phyloP scores from a whole-genome alignment of 805 yeast species.

The Barnettozyma vustinii region DNA sequence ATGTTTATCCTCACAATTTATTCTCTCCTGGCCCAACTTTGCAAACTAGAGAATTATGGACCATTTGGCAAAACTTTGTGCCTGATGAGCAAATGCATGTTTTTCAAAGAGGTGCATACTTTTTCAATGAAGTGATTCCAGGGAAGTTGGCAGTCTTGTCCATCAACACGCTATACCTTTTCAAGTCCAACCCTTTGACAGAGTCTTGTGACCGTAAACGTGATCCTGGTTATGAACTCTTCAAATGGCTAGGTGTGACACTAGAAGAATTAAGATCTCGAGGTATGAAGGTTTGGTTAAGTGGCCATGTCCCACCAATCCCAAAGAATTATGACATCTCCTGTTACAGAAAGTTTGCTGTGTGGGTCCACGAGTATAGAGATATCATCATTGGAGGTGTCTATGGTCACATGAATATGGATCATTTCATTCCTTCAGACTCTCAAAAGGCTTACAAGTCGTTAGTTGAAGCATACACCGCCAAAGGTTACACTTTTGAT shows the following conservation, averaged over 20 bases:
- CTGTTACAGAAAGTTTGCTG: constrained; percentile 68
- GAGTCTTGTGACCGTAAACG: constrained; percentile 69
- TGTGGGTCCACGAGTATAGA: constrained; percentile 81
- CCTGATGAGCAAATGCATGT: constrained; percentile 75
- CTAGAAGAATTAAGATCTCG: constrained; percentile 67
- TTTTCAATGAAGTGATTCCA: constrained; percentile 73
- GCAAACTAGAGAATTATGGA: constrained; percentile 72
- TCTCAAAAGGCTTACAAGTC: constrained; percentile 59
- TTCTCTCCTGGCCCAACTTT: constrained; percentile 86
- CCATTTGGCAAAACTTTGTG: constrained; percentile 66
- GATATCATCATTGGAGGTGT: constrained; percentile 80
- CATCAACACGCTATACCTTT: constrained; percentile 71
- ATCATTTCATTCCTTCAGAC: constrained; percentile 78
- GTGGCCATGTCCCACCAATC: constrained; percentile 87
- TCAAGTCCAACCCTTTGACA: constrained; percentile 73
- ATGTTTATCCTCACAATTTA: constrained; percentile 83
- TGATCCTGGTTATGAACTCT: constrained; percentile 75
- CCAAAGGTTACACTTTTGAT: constrained; percentile 27
- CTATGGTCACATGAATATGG: constrained; percentile 87
- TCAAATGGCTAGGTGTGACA: constrained; percentile 73
- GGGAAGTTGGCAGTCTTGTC: constrained; percentile 71
- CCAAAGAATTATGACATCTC: constrained; percentile 69
- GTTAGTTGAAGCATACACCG: constrained; percentile 12
- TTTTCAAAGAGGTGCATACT: constrained; percentile 72
- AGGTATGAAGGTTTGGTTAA: constrained; percentile 78